Percentiles rank a stretch among this genome's conserved stretches.
These are phyloP conservation scores for Aspergillus piperis DNA, from an alignment of 2,329 filamentous ascomycete species.

Conservation along the genomic window DNA sequence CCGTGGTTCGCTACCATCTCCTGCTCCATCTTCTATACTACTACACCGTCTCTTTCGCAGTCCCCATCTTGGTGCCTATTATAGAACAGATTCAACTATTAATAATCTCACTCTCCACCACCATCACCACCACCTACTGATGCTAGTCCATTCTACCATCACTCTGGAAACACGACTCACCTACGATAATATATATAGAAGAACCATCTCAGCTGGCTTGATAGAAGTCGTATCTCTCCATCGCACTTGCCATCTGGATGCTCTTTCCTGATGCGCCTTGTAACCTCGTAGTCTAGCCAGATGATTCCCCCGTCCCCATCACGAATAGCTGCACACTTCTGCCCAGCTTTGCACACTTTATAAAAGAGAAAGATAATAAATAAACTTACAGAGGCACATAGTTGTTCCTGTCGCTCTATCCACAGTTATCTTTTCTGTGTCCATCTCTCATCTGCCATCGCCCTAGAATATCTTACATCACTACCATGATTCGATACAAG, in stretches of 20 bases:
- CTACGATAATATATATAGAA: no score
- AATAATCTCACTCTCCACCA: no score
- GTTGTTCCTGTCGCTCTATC: not conserved
- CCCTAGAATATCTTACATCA: not conserved
- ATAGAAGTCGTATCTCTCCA: not conserved
- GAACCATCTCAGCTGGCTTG: not conserved
- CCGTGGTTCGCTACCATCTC: no score
- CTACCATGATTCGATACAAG: constrained; percentile 38
- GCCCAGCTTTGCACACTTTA: not conserved
- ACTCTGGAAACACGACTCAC: no score
- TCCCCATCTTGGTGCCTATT: no score
- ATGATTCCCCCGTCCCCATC: not conserved
- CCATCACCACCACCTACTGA: no score
- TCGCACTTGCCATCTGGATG: not conserved
- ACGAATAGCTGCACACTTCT: not conserved
- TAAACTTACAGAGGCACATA: not conserved
- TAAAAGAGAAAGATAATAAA: not conserved
- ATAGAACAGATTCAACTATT: no score
- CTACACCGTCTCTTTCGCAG: no score
- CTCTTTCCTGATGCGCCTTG: not conserved
- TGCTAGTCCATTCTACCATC: no score
- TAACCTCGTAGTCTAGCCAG: not conserved
- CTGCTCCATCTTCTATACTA: no score
- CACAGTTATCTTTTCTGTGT: not conserved
- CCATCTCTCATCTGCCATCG: not conserved